Percentiles rank a stretch among this genome's conserved stretches.
These are phyloP conservation scores for Chaetomium tenue DNA, from an alignment of 495 filamentous ascomycete genomes.

Conservation along the genomic window DNA sequence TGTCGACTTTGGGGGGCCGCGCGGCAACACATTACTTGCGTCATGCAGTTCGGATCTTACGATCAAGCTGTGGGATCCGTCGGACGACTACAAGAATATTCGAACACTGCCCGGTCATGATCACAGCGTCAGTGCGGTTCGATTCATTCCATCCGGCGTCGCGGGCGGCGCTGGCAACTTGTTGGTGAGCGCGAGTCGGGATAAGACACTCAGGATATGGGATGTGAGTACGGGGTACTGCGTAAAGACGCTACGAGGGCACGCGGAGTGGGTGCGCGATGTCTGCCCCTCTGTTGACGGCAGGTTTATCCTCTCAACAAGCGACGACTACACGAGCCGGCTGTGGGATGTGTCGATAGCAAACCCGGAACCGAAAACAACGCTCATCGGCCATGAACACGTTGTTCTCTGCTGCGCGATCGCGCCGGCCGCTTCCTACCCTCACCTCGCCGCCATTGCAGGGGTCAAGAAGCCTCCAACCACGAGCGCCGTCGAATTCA, in stretches of 20 bases:
- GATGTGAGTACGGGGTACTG: conserved; percentile 92
- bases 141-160: conserved; percentile 81
- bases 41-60: conserved; percentile 88
- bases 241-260: conserved; percentile 76
- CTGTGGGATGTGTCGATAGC: conserved; percentile 80
- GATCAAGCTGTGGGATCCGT: conserved; percentile 95
- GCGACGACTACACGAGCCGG: conserved; percentile 75
- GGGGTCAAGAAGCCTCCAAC: conserved; percentile 76
- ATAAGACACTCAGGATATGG: conserved; percentile 85
- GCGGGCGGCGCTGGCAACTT: conserved; percentile 70
- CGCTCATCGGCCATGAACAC: conserved; percentile 87
- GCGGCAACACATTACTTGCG: conserved; percentile 80
- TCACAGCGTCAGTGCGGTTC: conserved; percentile 81
- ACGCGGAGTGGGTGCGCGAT: conserved; percentile 87
- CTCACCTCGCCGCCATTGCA: conserved; percentile 72
- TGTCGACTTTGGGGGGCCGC: conserved; percentile 87
- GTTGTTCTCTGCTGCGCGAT: conserved; percentile 84
- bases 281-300: conserved; percentile 82
- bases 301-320: conserved; percentile 74
- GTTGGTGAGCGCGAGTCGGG: conserved; percentile 75
- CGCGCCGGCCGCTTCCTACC: conserved; percentile 76
- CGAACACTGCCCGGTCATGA: conserved; percentile 91
- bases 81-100: conserved; percentile 93
- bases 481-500: conserved; percentile 77
- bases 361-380: conserved; percentile 70